Percentiles rank a stretch among this genome's conserved stretches.
Evolutionary conservation across 2,329 filamentous ascomycete genomes (phyloP).

Genomic region (Hirsutella minnesotensis): DNA sequence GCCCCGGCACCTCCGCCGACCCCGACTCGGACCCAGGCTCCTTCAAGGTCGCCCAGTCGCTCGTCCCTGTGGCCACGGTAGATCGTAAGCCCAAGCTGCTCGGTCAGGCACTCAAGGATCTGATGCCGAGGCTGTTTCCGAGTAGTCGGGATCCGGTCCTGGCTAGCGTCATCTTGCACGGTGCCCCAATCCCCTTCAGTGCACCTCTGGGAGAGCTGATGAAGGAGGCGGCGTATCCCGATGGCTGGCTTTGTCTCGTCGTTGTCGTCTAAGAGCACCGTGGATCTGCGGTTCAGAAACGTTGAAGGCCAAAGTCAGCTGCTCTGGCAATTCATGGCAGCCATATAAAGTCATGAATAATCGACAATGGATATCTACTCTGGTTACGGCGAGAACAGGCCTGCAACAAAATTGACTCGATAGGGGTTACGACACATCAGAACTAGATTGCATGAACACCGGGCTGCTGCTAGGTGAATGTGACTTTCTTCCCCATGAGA

Average conservation of each 20-base stretch:
- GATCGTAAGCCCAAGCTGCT: conserved; percentile 38
- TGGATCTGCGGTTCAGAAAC: too few relatives aligned
- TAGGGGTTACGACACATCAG: too few relatives aligned
- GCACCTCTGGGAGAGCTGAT: conserved; percentile 76
- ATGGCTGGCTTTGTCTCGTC: conserved; percentile 82
- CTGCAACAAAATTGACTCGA: neutral
- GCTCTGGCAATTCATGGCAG: too few relatives aligned
- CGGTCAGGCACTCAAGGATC: conserved; percentile 61
- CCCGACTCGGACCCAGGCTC: conserved; percentile 25
- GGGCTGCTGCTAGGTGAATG: conserved; percentile 44
- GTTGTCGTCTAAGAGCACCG: conserved; percentile 49
- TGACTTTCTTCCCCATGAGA: conserved; percentile 61
- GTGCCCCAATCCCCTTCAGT: conserved; percentile 67
- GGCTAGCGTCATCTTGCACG: conserved; percentile 77
- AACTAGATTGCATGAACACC: too few relatives aligned
- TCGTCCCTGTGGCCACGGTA: conserved; percentile 41
- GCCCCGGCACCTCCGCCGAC: conserved; percentile 9
- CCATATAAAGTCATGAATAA: too few relatives aligned
- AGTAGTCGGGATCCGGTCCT: conserved; percentile 74
- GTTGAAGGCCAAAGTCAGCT: too few relatives aligned
- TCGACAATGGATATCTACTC: too few relatives aligned
- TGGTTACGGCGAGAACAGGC: too few relatives aligned
- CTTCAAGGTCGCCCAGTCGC: conserved; percentile 65
- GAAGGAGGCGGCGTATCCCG: conserved; percentile 72
- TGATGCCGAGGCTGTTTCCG: conserved; percentile 76